A percentile compares a stretch with the other conserved stretches of the same genome.
These are phyloP conservation scores for Erysiphe pulchra DNA, from an alignment of 2,329 filamentous ascomycete genomes.

Conservation along the genomic window DNA sequence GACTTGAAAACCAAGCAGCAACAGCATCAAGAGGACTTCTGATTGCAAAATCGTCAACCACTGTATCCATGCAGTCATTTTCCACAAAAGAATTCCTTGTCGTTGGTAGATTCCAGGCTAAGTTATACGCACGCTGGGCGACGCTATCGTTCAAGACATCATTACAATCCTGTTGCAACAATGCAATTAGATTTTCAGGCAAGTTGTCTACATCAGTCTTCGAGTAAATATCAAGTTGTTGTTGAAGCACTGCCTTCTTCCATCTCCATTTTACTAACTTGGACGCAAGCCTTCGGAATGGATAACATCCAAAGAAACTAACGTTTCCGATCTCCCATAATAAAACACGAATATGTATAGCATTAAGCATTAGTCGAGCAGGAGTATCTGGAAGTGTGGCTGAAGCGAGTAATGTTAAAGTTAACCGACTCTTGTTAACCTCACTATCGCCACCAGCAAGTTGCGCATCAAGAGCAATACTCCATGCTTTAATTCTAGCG, in stretches of 20 bases:
- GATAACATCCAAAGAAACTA: conserved; percentile 34
- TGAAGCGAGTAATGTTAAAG: conserved; percentile 69
- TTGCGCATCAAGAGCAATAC: conserved; percentile 79
- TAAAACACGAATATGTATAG: conserved; percentile 71
- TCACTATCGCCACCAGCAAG: conserved; percentile 74
- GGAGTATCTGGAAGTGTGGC: conserved; percentile 68
- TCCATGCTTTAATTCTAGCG: conserved; percentile 74
- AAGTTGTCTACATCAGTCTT: conserved; percentile 30
- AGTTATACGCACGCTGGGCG: conserved; percentile 64
- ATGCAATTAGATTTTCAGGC: conserved; percentile 46
- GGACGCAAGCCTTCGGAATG: conserved; percentile 43
- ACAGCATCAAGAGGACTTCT: conserved; percentile 72
- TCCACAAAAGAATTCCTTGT: conserved; percentile 34
- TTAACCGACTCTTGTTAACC: conserved; percentile 65
- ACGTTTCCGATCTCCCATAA: conserved; percentile 52
- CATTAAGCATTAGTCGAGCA: conserved; percentile 66
- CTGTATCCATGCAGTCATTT: conserved; percentile 53
- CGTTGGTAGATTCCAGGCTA: conserved; percentile 66
- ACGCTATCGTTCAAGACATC: conserved; percentile 55
- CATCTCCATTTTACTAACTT: conserved; percentile 54
- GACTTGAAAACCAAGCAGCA: conserved; percentile 72
- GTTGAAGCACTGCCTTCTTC: conserved; percentile 50
- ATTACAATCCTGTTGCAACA: conserved; percentile 60
- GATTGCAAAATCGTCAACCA: conserved; percentile 66
- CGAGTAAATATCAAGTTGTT: conserved; percentile 22